Base-by-base conservation (phyloP, 306 rosid genomes). In the Lathyrus oleraceus region DNA sequence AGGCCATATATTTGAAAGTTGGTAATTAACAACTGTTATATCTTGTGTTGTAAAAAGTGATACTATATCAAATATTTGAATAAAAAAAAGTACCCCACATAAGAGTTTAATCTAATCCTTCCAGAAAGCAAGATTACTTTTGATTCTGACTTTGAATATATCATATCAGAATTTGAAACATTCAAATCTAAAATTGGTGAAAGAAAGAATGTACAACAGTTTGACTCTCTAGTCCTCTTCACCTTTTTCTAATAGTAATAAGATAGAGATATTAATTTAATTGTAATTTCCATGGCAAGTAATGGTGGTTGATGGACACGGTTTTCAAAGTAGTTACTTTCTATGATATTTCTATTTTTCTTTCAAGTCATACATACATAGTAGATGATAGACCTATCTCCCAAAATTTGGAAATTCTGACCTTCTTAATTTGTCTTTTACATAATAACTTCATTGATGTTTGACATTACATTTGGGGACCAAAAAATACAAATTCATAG, bases 251-350 rank as follows among this genome's bases (percentile, higher is more conserved):
- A 13, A 42, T 71, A 23, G 0, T 32, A 38, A 25, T 40, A 52
- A n/a, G 13, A 58, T 35, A 20, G 62, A 49, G 63, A 73, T 21
- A 62, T 10, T 49, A 5, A 53, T 25, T 47, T 32, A 30, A 10
- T 20, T 64, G 69, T 51, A 76, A 65, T 84, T 82, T 78, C 81
- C 79, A 12, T 73, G 13, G 76, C 76, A 78, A 70, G 63, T 65
- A 40, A 69, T 28, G 45, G 65, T 39, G 10, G 74, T 23, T 35
- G 77, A 70, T 65, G 39, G 45, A 40, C 62, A 71, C 76, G 52
- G 47, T 30, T 79, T 81, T 79, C 78, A 71, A 86, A 63, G 23
- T 30, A 21, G 52, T 74, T 74, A 11, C 11, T 79, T 76, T 79
- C 78, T 38, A 32, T 36, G 79, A 74, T 44, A 61, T 72, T 81